Evolutionary conservation across 1,284 basidiomycete species (phyloP).

Genomic region (Malassezia japonica): DNA sequence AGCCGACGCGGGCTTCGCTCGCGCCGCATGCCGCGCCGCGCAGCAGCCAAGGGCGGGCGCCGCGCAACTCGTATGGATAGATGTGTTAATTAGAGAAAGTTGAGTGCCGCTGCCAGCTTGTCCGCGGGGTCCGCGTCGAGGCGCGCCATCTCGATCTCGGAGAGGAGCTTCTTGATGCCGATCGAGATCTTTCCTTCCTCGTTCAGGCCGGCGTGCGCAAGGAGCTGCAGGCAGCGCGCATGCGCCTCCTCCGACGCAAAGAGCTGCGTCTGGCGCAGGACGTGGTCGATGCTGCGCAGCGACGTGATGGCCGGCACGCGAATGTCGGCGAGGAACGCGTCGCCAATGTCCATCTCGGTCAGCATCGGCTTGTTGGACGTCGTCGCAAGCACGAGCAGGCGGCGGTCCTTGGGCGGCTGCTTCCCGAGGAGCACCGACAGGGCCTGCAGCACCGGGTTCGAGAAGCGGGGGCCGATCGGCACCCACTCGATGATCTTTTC

Average conservation of each 20-base stretch:
- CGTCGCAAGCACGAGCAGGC: constrained; percentile 83
- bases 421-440: constrained; percentile 79
- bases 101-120: constrained; percentile 47
- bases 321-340: constrained; percentile 80
- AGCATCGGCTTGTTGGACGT: constrained; percentile 80
- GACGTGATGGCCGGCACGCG: constrained; percentile 72
- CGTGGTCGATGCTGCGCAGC: constrained; percentile 63
- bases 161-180: constrained; percentile 80
- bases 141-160: constrained; percentile 87
- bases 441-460: constrained; percentile 83
- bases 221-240: constrained; percentile 58
- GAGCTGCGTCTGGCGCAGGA: constrained; percentile 73
- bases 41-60: neutral
- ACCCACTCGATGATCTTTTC: constrained; percentile 60
- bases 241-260: constrained; percentile 59
- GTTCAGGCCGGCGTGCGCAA: constrained; percentile 68
- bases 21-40: constrained; percentile 5
- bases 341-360: constrained; percentile 76
- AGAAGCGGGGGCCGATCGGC: constrained; percentile 93
- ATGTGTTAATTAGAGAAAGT: constrained; percentile 7
- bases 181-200: constrained; percentile 59
- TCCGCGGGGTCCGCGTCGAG: constrained; percentile 57
- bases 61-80: neutral
- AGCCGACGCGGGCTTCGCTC: constrained; percentile 59
- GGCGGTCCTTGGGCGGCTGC: constrained; percentile 88